phyloP scores from a whole-genome alignment of 1,284 basidiomycete species.

The Irpex sp. region DNA sequence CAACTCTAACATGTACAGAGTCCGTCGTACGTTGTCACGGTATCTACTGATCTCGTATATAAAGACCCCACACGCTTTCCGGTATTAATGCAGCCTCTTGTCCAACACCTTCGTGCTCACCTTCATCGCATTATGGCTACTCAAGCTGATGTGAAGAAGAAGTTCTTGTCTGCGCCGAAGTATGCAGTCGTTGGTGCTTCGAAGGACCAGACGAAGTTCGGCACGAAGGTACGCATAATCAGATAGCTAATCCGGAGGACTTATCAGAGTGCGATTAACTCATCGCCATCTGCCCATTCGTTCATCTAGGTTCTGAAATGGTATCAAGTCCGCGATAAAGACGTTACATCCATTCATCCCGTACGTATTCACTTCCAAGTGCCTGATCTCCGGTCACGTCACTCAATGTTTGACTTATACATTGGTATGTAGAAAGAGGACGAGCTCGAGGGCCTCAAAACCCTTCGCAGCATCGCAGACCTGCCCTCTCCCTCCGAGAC shows the following conservation, averaged over 20 bases:
- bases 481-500: slow-evolving; percentile 64
- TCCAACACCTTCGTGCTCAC: neutral
- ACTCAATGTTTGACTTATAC: neutral
- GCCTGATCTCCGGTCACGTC: too few relatives aligned
- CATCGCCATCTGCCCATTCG: neutral
- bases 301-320: slow-evolving; percentile 60
- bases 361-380: slow-evolving; percentile 30
- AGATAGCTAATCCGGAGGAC: neutral
- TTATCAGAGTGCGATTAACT: neutral
- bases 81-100: neutral
- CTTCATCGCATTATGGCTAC: slow-evolving; percentile 18
- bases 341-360: slow-evolving; percentile 71
- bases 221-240: slow-evolving; percentile 54
- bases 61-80: neutral
- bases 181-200: slow-evolving; percentile 81
- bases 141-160: slow-evolving; percentile 40
- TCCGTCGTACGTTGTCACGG: neutral
- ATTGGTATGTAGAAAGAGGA: slow-evolving; percentile 48
- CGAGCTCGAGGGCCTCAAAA: slow-evolving; percentile 59
- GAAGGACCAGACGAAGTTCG: slow-evolving; percentile 71
- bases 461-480: slow-evolving; percentile 50
- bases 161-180: slow-evolving; percentile 59
- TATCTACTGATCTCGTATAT: neutral
- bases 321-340: slow-evolving; percentile 62
- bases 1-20: neutral